Evolutionary conservation across 148 eudicot genomes (phyloP).

Genomic region (Vaccinium vitisidaea): DNA sequence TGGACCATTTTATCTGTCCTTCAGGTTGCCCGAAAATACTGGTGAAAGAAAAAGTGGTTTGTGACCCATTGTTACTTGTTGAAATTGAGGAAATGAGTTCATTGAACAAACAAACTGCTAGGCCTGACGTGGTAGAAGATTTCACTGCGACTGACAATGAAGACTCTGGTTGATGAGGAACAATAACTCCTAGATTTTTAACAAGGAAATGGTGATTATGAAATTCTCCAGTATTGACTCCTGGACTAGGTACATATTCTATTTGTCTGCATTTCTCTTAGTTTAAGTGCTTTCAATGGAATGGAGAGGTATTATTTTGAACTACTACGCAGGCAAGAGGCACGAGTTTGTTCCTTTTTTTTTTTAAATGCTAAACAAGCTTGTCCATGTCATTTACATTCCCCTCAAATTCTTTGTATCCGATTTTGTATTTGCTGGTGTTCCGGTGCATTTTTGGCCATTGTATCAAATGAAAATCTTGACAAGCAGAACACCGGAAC

Average conservation of each 20-base stretch:
- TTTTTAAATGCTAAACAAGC: neutral
- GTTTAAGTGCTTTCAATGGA: neutral
- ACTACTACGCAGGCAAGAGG: neutral
- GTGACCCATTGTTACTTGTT: constrained; percentile 61
- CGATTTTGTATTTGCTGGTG: neutral
- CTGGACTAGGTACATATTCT: neutral
- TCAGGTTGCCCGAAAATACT: constrained; percentile 72
- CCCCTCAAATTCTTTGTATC: neutral
- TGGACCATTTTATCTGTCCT: constrained; percentile 12
- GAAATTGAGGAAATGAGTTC: constrained; percentile 76
- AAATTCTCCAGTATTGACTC: neutral
- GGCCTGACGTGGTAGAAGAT: constrained; percentile 56
- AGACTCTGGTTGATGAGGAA: constrained; percentile 16
- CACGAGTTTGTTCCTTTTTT: neutral
- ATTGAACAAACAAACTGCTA: constrained; percentile 38
- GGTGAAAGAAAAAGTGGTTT: constrained; percentile 41
- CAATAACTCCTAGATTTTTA: neutral
- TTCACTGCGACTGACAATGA: constrained; percentile 61
- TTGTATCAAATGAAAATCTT: neutral
- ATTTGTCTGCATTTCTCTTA: neutral
- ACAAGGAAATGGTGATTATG: neutral
- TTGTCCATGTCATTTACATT: neutral
- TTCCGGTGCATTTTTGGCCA: neutral
- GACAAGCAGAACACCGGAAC: neutral
- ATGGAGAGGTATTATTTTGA: neutral